A percentile compares a stretch with the other conserved stretches of the same genome.
These are phyloP conservation scores for Ganoderma lingzhi DNA, from an alignment of 1,284 basidiomycete species.

Conservation along the genomic window DNA sequence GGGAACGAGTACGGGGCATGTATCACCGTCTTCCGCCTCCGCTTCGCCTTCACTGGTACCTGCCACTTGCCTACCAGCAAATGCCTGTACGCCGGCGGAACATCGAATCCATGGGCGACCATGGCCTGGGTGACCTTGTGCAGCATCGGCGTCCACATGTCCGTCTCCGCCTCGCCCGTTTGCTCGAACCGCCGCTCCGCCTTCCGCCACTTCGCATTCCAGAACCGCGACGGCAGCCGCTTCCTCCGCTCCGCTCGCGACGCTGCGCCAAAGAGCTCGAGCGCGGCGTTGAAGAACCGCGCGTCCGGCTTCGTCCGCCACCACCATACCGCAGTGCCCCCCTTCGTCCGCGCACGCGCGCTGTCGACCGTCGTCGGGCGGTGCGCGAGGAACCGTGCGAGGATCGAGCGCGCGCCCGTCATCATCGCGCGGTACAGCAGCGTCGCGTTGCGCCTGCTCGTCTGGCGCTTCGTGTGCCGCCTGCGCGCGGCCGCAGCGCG, in stretches of 20 bases:
- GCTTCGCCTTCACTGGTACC: constrained; percentile 28
- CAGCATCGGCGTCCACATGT: constrained; percentile 49
- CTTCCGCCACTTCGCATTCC: constrained; percentile 38
- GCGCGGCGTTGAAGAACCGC: constrained; percentile 71
- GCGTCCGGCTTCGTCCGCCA: constrained; percentile 53
- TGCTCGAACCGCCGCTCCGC: constrained; percentile 28
- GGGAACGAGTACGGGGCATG: constrained; percentile 47
- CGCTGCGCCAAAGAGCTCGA: constrained; percentile 53
- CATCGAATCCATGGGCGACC: constrained; percentile 49
- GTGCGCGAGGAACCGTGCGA: constrained; percentile 25
- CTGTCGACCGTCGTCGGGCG: constrained; percentile 4
- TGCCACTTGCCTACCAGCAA: constrained; percentile 51
- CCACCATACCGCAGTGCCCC: neutral
- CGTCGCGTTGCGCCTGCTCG: constrained; percentile 40
- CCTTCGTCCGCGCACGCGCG: neutral
- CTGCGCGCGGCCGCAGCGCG: neutral
- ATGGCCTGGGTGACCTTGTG: constrained; percentile 57
- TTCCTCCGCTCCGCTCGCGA: constrained; percentile 31
- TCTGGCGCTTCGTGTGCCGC: constrained; percentile 29
- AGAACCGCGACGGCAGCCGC: constrained; percentile 40
- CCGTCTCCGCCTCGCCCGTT: constrained; percentile 9
- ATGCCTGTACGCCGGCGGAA: constrained; percentile 56
- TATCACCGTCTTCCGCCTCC: constrained; percentile 21
- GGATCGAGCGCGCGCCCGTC: constrained; percentile 44
- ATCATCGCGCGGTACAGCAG: constrained; percentile 48